Percentiles rank a stretch among this genome's conserved stretches.
These are phyloP conservation scores for Takakia lepidozioides DNA, from an alignment of 225 moss, liverwort and hornwort species.

Conservation along the genomic window DNA sequence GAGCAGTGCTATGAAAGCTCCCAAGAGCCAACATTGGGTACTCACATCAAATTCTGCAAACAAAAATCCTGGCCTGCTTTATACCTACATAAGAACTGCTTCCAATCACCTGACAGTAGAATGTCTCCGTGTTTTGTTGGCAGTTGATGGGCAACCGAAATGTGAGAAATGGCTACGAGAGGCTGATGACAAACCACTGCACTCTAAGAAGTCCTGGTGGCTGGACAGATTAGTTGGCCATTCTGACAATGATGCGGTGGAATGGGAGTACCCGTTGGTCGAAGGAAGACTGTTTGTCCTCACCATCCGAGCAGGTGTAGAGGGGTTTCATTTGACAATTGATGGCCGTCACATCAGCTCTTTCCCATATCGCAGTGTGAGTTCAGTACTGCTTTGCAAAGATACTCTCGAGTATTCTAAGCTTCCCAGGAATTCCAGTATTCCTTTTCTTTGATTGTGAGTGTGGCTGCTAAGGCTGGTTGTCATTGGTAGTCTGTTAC, in stretches of 20 bases:
- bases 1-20: too few species aligned
- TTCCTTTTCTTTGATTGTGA: too few species aligned
- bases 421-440: too few species aligned
- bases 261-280: constrained; percentile 22
- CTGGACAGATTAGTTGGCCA: constrained; percentile 15
- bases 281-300: constrained; percentile 16
- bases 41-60: too few species aligned
- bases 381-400: background rate
- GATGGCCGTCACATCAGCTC: constrained; percentile 36
- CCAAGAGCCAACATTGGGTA: too few species aligned
- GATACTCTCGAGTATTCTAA: too few species aligned
- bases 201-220: constrained; percentile 24
- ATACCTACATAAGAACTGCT: too few species aligned
- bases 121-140: too few species aligned
- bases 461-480: too few species aligned
- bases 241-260: constrained; percentile 10
- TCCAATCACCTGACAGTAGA: too few species aligned
- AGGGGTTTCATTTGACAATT: constrained; percentile 27
- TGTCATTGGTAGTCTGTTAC: too few species aligned
- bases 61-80: too few species aligned
- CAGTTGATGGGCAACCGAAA: constrained; percentile 24
- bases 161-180: constrained; percentile 38
- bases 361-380: constrained; percentile 24
- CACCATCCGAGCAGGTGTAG: constrained; percentile 15
- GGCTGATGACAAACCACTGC: constrained; percentile 2